Percentiles rank a stretch among this genome's conserved stretches.
phyloP scores from a whole-genome alignment of 2,329 filamentous ascomycete genomes.

The Leptoxyphium fumago region DNA sequence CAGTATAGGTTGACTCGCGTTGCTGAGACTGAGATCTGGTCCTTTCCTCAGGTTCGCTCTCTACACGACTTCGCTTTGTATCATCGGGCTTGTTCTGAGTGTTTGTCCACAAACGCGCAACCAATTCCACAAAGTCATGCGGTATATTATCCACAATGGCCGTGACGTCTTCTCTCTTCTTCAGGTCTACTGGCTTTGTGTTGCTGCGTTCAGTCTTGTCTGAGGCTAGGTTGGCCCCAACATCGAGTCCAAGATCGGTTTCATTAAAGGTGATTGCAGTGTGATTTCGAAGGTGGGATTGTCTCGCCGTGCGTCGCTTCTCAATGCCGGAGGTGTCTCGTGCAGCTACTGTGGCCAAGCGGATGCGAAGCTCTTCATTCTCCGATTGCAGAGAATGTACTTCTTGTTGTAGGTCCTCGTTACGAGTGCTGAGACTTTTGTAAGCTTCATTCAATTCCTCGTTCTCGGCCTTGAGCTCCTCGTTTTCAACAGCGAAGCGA shows the following conservation, averaged over 20 bases:
- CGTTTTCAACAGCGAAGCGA: conserved; percentile 42
- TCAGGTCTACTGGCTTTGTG: not conserved
- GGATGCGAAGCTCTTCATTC: conserved; percentile 22
- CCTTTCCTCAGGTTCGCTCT: not conserved
- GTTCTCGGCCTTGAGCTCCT: conserved; percentile 34
- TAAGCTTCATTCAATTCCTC: conserved; percentile 39
- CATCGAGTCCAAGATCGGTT: not conserved
- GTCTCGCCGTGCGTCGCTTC: not conserved
- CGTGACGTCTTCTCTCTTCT: not conserved
- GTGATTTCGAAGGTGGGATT: not conserved
- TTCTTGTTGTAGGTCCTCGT: conserved; percentile 47
- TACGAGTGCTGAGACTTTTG: conserved; percentile 59
- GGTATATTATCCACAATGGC: not conserved
- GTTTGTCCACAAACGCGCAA: not conserved
- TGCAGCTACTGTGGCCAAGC: not conserved
- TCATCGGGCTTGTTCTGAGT: not conserved
- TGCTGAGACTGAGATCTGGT: not conserved
- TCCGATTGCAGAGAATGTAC: conserved; percentile 25
- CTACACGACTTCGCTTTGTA: not conserved
- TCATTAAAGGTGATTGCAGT: not conserved
- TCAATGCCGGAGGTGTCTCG: not conserved
- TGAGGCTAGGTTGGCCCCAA: not conserved
- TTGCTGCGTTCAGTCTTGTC: not conserved
- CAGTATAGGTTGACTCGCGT: not conserved
- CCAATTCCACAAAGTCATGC: not conserved